A percentile compares a stretch with the other conserved stretches of the same genome.
Evolutionary conservation across 495 filamentous ascomycete species (phyloP).

Genomic region (Bombardia bombarda): DNA sequence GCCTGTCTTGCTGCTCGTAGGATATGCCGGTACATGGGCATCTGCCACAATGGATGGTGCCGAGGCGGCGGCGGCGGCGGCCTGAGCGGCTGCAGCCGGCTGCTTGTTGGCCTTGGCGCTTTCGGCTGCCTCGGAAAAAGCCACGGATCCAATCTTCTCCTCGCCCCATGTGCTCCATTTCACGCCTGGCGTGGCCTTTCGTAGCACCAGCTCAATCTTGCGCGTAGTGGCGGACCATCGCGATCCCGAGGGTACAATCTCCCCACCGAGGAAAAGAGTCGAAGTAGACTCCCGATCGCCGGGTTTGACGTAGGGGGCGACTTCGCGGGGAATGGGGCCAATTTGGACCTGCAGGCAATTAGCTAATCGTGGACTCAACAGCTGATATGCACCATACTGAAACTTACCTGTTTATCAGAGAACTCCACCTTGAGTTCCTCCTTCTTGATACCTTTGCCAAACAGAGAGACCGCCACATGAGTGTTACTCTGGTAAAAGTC

Average conservation of each 20-base stretch:
- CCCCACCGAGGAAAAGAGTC: constrained; percentile 59
- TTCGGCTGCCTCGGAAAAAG: neutral
- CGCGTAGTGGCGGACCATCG: constrained; percentile 59
- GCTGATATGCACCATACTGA: neutral
- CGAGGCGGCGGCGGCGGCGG: too few relatives aligned
- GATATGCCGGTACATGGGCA: constrained; percentile 55
- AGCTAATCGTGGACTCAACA: too few relatives aligned
- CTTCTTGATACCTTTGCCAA: constrained; percentile 29
- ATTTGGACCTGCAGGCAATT: constrained; percentile 15
- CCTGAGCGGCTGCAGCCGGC: neutral
- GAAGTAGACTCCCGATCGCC: constrained; percentile 34
- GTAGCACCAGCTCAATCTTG: constrained; percentile 77
- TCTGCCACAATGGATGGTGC: too few relatives aligned
- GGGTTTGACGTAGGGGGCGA: constrained; percentile 16
- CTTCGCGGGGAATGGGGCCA: constrained; percentile 17
- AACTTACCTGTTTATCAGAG: constrained; percentile 17
- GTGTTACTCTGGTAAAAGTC: constrained; percentile 35
- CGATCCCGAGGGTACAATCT: constrained; percentile 53
- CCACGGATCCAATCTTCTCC: constrained; percentile 13
- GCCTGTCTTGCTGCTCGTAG: constrained; percentile 77
- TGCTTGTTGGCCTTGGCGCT: neutral
- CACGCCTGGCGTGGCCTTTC: constrained; percentile 55
- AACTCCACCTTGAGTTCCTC: constrained; percentile 24
- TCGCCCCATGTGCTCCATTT: constrained; percentile 60
- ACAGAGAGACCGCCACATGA: constrained; percentile 27